Base-by-base conservation (phyloP, 2,329 filamentous ascomycete genomes). In the Aquanectria penicillioides region DNA sequence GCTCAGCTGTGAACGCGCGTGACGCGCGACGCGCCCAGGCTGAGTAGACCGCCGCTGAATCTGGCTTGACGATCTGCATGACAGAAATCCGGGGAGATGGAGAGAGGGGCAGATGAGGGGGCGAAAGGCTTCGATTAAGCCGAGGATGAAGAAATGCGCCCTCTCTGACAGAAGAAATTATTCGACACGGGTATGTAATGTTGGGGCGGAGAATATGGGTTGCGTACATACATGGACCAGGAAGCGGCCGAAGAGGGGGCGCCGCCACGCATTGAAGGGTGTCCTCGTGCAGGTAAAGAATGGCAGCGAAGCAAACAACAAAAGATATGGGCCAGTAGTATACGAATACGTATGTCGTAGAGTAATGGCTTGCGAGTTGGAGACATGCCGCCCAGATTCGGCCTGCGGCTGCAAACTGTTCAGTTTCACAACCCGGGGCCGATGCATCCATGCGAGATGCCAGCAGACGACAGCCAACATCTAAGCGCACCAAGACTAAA, bases 81-180 rank as follows among this genome's bases (percentile, higher is more conserved):
- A 57, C 25, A 49, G 40, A 60, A 61, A 63, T 63, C 58, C 58
- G 61, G 61, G 61, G 61, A 51, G 48, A 63, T 57, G 61, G 61
- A 61, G 61, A 54, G 40, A 52, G 49, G 37, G 33, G 28, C 29
- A 53, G 52, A 37, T 34, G 40, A 57, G 57, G 41, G 53, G 54
- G 28, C 44, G 51, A 38, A 46, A 40, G 36, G 28, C 29, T 23
- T 38, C 36, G 25, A 25, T 5, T 50, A 29, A 60, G 57, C 60
- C 57, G 60, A 60, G 60, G 57, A 60, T 56, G 38, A 38, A 36
- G 57, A 25, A 17, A n/a, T 15, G 20, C 31, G 22, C 53, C 12
- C 31, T 37, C 34, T 12, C 34, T 52, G 34, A 40, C 40, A 61
- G 48, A 52, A 52, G 56, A 34, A 55, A 38, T 37, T 41, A 48